Percentiles rank a stretch among this genome's conserved stretches.
Evolutionary conservation across 305 asterid genomes (phyloP).

Genomic region (Solanum hybrid): DNA sequence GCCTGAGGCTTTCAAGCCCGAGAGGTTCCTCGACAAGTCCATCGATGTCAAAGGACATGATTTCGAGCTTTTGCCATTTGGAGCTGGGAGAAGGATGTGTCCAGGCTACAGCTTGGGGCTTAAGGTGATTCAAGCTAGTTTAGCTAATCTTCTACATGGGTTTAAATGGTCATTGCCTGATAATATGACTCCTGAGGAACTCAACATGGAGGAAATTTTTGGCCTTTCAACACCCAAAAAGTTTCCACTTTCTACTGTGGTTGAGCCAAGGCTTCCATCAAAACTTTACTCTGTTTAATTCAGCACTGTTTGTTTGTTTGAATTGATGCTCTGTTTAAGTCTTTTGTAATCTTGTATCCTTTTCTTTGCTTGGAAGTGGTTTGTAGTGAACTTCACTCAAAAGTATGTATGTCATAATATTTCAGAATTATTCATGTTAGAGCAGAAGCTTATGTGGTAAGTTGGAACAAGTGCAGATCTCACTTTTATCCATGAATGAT

Average conservation of each 20-base stretch:
- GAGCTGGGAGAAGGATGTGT: slow-evolving; percentile 87
- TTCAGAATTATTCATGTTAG: neutral
- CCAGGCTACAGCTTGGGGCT: slow-evolving; percentile 70
- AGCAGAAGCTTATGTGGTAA: neutral
- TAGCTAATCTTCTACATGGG: slow-evolving; percentile 76
- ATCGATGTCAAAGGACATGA: slow-evolving; percentile 67
- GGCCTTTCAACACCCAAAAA: slow-evolving; percentile 66
- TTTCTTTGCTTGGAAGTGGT: neutral
- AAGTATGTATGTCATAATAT: neutral
- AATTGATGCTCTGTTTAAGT: neutral
- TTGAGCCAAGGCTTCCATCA: slow-evolving; percentile 54
- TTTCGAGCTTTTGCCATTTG: slow-evolving; percentile 65
- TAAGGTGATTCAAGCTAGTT: slow-evolving; percentile 57
- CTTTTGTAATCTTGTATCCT: neutral
- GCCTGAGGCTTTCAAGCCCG: slow-evolving; percentile 47
- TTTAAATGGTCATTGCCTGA: slow-evolving; percentile 50
- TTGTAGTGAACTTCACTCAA: neutral
- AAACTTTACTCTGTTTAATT: slow-evolving; percentile 21
- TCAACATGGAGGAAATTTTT: slow-evolving; percentile 66
- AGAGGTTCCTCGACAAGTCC: slow-evolving; percentile 46
- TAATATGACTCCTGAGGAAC: slow-evolving; percentile 31
- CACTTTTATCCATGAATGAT: neutral
- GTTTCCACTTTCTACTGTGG: slow-evolving; percentile 41
- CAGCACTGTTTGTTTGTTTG: neutral
- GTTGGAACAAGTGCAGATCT: neutral